phyloP scores from a whole-genome alignment of 805 yeast genomes.

The Schwanniomyces polymorphus region DNA sequence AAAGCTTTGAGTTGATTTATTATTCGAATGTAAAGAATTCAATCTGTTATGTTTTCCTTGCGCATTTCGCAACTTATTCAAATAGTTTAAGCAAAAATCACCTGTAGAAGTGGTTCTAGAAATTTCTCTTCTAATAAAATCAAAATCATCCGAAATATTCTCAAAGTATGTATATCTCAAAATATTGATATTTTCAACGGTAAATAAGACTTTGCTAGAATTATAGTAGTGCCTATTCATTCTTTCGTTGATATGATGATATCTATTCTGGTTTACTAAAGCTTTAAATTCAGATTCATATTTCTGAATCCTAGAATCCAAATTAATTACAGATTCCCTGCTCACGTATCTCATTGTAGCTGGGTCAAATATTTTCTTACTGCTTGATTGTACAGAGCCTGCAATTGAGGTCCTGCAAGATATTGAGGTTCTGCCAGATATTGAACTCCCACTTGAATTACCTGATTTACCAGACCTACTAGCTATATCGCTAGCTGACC shows the following conservation, averaged over 20 bases:
- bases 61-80: neutral
- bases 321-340: neutral
- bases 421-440: neutral
- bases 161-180: conserved; percentile 6
- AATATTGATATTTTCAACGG: neutral
- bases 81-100: neutral
- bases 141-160: neutral
- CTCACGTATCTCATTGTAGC: neutral
- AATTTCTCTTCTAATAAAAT: neutral
- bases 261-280: neutral
- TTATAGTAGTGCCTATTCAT: neutral
- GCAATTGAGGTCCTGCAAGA: neutral
- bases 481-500: neutral
- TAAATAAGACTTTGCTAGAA: neutral
- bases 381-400: neutral
- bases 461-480: neutral
- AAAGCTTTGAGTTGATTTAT: neutral
- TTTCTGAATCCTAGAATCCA: neutral
- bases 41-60: neutral
- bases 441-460: neutral
- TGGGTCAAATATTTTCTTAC: neutral
- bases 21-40: neutral
- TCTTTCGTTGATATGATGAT: neutral
- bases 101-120: neutral
- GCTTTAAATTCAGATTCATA: neutral